Evolutionary conservation across 75 land plant species (phyloP).

Genomic region (Cryptomeria japonica): DNA sequence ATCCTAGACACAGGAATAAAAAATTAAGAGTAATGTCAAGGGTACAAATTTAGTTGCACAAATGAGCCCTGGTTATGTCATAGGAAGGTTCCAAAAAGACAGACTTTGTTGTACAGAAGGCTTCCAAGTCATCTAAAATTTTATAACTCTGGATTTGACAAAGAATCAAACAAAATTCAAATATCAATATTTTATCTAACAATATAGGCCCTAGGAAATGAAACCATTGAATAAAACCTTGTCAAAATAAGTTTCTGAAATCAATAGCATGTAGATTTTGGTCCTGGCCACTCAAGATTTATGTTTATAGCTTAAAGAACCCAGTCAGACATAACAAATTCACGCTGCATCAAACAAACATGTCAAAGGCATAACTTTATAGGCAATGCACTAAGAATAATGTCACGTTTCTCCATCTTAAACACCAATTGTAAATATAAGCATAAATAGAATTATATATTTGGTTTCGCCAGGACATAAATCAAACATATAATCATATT

Average conservation of each 20-base stretch:
- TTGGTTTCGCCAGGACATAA: neutral
- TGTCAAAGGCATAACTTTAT: neutral
- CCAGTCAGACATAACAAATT: neutral
- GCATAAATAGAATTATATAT: neutral
- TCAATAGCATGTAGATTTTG: neutral
- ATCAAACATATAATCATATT: neutral
- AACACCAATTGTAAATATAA: neutral
- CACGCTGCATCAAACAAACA: neutral
- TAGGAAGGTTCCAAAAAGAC: conserved; percentile 1
- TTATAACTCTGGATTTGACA: neutral
- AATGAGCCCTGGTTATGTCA: neutral
- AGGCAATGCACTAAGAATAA: neutral
- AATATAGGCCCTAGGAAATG: neutral
- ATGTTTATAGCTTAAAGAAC: neutral
- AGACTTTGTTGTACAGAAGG: neutral
- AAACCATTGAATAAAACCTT: neutral
- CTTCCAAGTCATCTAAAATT: neutral
- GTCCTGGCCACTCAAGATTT: neutral
- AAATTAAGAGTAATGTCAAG: neutral
- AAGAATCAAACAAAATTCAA: conserved; percentile 2
- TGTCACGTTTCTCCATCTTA: neutral
- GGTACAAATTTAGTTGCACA: neutral
- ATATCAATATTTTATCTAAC: neutral
- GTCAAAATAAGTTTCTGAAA: neutral
- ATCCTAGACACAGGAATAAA: neutral